Percentiles rank a stretch among this genome's conserved stretches.
Evolutionary conservation across 2,329 filamentous ascomycete species (phyloP).

Genomic region (Aspergillus quadricinctus): DNA sequence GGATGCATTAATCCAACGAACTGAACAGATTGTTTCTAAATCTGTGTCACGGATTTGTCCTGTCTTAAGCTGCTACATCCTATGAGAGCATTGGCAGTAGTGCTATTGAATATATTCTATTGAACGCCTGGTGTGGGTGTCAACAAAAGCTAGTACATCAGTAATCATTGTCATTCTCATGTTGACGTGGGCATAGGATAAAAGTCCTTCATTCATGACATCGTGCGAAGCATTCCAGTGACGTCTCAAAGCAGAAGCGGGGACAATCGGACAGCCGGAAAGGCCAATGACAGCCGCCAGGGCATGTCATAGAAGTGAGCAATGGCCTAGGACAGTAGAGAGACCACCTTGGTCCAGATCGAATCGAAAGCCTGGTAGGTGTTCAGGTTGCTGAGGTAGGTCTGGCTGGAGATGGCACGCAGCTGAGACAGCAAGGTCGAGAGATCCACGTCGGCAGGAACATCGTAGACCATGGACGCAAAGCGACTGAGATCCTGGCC

Average conservation of each 20-base stretch:
- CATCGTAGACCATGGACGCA: slow-evolving; percentile 9
- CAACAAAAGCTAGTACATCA: background rate
- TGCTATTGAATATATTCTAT: background rate
- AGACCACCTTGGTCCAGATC: background rate
- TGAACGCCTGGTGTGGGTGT: background rate
- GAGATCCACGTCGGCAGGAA: slow-evolving; percentile 2
- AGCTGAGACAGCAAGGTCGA: slow-evolving; percentile 1
- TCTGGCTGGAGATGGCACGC: slow-evolving; percentile 6
- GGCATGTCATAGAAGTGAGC: background rate
- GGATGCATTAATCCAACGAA: background rate
- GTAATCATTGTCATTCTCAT: background rate
- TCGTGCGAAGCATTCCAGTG: background rate
- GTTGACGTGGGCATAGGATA: background rate
- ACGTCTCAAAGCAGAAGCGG: background rate
- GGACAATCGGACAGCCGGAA: background rate
- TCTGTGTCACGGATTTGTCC: background rate
- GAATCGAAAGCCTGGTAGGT: slow-evolving; percentile 5
- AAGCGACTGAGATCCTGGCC: background rate
- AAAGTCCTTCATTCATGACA: background rate
- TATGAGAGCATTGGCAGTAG: background rate
- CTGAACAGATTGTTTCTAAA: background rate
- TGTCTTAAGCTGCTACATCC: background rate
- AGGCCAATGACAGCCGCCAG: background rate
- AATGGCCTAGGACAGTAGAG: background rate
- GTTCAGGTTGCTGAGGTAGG: slow-evolving; percentile 5